Evolutionary conservation across 2,329 filamentous ascomycete species (phyloP).

Genomic region (Pseudogymnoascus destructans): DNA sequence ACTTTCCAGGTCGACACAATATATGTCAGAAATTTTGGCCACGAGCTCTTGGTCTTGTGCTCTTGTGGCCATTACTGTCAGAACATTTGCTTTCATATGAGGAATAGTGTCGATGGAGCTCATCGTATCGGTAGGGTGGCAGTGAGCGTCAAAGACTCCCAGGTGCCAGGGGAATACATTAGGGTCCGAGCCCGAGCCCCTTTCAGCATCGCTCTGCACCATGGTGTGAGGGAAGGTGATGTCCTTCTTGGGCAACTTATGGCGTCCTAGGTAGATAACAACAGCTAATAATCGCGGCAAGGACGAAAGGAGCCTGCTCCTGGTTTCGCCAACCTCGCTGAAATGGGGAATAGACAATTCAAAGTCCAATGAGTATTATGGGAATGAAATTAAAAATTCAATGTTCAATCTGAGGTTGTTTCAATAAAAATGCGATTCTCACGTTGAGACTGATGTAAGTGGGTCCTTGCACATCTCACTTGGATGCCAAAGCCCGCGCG

Average conservation of each 20-base stretch:
- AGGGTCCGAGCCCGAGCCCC: neutral
- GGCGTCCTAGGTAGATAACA: neutral
- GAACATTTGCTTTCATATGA: slow-evolving; percentile 48
- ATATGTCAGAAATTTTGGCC: slow-evolving; percentile 40
- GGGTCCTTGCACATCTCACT: neutral
- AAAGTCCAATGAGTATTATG: neutral
- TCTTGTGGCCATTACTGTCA: slow-evolving; percentile 69
- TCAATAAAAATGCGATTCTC: neutral
- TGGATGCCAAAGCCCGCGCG: slow-evolving; percentile 5
- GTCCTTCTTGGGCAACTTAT: neutral
- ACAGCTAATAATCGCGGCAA: neutral
- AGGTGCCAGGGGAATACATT: slow-evolving; percentile 52
- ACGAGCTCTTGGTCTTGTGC: slow-evolving; percentile 65
- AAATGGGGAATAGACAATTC: neutral
- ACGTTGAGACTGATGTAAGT: neutral
- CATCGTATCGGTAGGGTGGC: slow-evolving; percentile 73
- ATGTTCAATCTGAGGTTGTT: neutral
- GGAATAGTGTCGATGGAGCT: slow-evolving; percentile 43
- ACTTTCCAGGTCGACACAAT: slow-evolving; percentile 32
- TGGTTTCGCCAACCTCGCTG: neutral
- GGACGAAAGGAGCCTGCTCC: neutral
- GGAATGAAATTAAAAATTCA: neutral
- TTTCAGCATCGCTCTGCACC: neutral
- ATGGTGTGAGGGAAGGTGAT: neutral
- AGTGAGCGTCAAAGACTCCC: slow-evolving; percentile 66